phyloP scores from a whole-genome alignment of 1,284 basidiomycete species.

The Pseudozyma thailandica region DNA sequence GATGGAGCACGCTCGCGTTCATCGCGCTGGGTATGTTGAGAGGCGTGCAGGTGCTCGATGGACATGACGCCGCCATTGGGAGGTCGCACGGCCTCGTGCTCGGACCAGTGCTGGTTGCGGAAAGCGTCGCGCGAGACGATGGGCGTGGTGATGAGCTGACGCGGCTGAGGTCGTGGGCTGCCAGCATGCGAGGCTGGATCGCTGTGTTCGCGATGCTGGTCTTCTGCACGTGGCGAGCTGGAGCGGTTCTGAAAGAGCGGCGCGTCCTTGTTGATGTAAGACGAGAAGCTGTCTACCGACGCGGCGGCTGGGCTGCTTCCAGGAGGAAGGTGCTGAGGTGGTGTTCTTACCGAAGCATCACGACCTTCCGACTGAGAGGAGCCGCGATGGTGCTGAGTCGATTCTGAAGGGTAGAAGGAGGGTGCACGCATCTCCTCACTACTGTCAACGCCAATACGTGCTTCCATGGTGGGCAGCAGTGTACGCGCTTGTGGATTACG shows the following conservation, averaged over 20 bases:
- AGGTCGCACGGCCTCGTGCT: constrained; percentile 14
- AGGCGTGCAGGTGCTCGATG: constrained; percentile 34
- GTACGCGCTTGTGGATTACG: not conserved
- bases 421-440: constrained; percentile 20
- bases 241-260: constrained; percentile 41
- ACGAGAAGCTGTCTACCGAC: constrained; percentile 54
- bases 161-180: constrained; percentile 30
- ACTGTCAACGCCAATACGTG: constrained; percentile 7
- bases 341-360: constrained; percentile 16
- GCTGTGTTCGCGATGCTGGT: constrained; percentile 41
- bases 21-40: constrained; percentile 3
- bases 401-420: constrained; percentile 10
- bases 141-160: constrained; percentile 42
- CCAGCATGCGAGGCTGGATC: constrained; percentile 31
- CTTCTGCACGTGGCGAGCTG: constrained; percentile 50
- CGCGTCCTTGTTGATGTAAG: constrained; percentile 55
- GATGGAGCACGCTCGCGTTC: constrained; percentile 1
- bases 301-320: constrained; percentile 49
- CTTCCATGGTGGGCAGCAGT: constrained; percentile 13
- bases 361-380: constrained; percentile 35
- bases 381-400: constrained; percentile 22
- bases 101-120: constrained; percentile 34
- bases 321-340: constrained; percentile 21
- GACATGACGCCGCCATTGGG: constrained; percentile 24
- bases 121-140: constrained; percentile 44